These are phyloP conservation scores for Pigoraptor vietnamica DNA, from an alignment of 78 protist genomes.

Conservation along the genomic window DNA sequence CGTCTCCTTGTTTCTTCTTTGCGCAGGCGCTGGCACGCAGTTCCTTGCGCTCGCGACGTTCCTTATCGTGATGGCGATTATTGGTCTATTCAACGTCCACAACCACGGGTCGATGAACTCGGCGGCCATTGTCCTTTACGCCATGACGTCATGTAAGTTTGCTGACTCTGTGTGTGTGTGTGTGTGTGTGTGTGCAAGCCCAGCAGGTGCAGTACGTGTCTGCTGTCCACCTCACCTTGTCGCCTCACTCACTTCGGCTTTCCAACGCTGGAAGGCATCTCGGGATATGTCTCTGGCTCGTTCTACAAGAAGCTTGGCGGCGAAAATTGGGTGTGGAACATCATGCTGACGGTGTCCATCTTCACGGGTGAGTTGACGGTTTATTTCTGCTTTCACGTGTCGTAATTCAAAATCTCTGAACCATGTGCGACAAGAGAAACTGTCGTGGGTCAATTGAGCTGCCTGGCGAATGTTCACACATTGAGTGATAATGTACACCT, in stretches of 20 bases:
- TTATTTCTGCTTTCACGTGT: background rate
- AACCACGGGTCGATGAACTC: constrained; percentile 84
- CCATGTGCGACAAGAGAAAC: no score
- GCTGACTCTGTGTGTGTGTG: background rate
- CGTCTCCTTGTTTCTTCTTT: background rate
- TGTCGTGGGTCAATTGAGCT: no score
- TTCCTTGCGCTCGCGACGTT: constrained; percentile 55
- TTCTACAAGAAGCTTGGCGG: constrained; percentile 77
- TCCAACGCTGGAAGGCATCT: background rate
- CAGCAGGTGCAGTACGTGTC: no score
- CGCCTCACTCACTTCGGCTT: background rate
- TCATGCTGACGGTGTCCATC: constrained; percentile 70
- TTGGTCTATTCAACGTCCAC: constrained; percentile 83
- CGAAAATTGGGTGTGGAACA: constrained; percentile 86
- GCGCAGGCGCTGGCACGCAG: constrained; percentile 85
- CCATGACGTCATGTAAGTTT: constrained; percentile 53
- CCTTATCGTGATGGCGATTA: constrained; percentile 65
- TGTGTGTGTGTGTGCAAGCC: background rate
- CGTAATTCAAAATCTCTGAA: no score
- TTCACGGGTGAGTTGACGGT: constrained; percentile 29
- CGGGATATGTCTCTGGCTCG: constrained; percentile 64
- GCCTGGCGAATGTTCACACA: no score
- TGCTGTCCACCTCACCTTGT: background rate
- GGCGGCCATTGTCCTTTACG: constrained; percentile 85
- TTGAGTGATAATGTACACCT: no score